Evolutionary conservation across 257 asterid genomes (phyloP).

Genomic region (Galeopsis tetrahit): DNA sequence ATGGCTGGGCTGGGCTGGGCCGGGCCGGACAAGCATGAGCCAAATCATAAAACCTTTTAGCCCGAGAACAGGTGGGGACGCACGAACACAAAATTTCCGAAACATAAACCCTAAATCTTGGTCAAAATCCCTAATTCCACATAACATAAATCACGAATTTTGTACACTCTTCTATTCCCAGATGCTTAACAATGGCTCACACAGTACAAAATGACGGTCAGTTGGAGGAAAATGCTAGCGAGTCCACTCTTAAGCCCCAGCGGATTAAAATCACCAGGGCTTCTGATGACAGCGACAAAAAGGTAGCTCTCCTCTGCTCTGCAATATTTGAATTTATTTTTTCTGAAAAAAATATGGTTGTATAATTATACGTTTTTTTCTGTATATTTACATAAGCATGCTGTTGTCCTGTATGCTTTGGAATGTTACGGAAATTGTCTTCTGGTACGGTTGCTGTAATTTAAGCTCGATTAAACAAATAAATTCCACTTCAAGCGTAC

Average conservation of each 20-base stretch:
- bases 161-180: not conserved
- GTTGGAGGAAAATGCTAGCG: slow-evolving; percentile 31
- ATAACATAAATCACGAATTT: slow-evolving; percentile 3
- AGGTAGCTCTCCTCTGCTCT: slow-evolving; percentile 37
- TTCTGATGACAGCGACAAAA: slow-evolving; percentile 59
- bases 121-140: slow-evolving; percentile 38
- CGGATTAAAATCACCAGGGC: slow-evolving; percentile 54
- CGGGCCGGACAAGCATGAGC: slow-evolving; percentile 22
- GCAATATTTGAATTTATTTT: not conserved
- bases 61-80: slow-evolving; percentile 3
- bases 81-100: not conserved
- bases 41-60: slow-evolving; percentile 21
- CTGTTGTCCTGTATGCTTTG: slow-evolving; percentile 26
- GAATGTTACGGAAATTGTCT: slow-evolving; percentile 3
- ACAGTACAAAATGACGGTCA: slow-evolving; percentile 37
- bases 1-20: no score
- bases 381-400: slow-evolving; percentile 24
- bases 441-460: not conserved
- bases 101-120: slow-evolving; percentile 31
- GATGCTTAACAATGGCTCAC: slow-evolving; percentile 38
- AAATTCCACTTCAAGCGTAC: not conserved
- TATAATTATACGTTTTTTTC: not conserved
- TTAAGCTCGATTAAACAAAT: slow-evolving; percentile 1
- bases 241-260: slow-evolving; percentile 45
- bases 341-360: not conserved